A percentile compares a stretch with the other conserved stretches of the same genome.
These are phyloP conservation scores for Solanum chilense DNA, from an alignment of 257 asterid species.

Conservation along the genomic window DNA sequence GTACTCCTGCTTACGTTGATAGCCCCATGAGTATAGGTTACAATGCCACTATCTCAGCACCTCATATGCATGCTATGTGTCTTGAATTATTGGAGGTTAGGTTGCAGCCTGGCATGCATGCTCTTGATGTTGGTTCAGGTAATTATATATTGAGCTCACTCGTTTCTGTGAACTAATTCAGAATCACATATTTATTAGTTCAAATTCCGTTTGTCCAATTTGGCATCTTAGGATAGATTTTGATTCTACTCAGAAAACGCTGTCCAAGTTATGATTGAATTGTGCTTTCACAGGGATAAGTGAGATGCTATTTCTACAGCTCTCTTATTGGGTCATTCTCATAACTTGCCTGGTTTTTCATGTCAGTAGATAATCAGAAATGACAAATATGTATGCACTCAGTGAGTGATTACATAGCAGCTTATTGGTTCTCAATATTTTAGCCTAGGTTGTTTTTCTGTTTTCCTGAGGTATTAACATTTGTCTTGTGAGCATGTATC, in stretches of 20 bases:
- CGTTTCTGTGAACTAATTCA: background rate
- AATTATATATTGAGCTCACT: background rate
- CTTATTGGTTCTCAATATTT: background rate
- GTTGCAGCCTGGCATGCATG: conserved; percentile 89
- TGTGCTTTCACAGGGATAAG: background rate
- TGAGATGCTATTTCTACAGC: background rate
- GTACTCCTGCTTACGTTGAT: conserved; percentile 63
- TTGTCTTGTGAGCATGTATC: background rate
- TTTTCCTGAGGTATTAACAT: background rate
- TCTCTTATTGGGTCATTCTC: background rate
- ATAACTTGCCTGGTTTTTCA: background rate
- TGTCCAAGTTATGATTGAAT: background rate
- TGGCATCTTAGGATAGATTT: background rate
- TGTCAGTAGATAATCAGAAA: background rate
- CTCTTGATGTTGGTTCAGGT: conserved; percentile 94
- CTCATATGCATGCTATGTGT: conserved; percentile 98
- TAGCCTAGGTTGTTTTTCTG: background rate
- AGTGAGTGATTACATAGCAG: background rate
- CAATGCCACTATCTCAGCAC: conserved; percentile 92
- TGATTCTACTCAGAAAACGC: background rate
- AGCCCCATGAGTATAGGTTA: conserved; percentile 79
- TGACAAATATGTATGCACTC: background rate
- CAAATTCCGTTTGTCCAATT: background rate
- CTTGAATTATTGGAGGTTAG: conserved; percentile 74
- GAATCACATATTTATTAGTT: background rate